phyloP scores from a whole-genome alignment of 371 early-diverging fungal species.

The Smittium culicis region DNA sequence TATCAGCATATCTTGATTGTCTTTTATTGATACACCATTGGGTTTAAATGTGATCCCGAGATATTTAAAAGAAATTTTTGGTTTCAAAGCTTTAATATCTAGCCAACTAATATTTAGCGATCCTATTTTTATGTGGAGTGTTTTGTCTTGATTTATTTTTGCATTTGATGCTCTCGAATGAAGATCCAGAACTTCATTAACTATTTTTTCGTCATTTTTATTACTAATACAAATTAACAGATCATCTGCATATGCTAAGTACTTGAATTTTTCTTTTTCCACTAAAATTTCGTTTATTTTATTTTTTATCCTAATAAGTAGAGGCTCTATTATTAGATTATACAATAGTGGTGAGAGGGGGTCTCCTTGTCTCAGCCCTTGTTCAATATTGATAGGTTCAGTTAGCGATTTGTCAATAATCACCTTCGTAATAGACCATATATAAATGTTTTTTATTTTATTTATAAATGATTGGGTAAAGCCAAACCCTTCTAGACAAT shows the following conservation, averaged over 20 bases:
- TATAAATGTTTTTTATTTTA: background rate
- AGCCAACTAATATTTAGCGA: background rate
- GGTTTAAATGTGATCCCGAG: background rate
- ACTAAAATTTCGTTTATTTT: background rate
- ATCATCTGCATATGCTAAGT: conserved; percentile 15
- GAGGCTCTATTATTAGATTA: conserved; percentile 13
- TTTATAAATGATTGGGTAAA: background rate
- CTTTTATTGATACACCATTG: background rate
- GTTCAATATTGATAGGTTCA: conserved; percentile 2
- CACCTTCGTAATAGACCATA: background rate
- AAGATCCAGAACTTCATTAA: background rate
- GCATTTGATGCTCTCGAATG: conserved; percentile 13
- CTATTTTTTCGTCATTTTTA: background rate
- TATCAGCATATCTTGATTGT: background rate
- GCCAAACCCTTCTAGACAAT: background rate
- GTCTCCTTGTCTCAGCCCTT: conserved; percentile 15
- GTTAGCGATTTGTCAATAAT: background rate
- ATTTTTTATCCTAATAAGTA: conserved; percentile 5
- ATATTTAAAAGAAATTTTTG: background rate
- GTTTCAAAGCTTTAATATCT: background rate
- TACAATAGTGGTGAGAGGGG: conserved; percentile 15
- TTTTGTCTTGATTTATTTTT: conserved; percentile 12
- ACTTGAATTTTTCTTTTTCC: background rate
- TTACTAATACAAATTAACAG: conserved; percentile 3
- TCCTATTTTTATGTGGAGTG: conserved; percentile 11